Conservation (phyloP, 2,329 filamentous ascomycete genomes). For the Ophiocordyceps australis region DNA sequence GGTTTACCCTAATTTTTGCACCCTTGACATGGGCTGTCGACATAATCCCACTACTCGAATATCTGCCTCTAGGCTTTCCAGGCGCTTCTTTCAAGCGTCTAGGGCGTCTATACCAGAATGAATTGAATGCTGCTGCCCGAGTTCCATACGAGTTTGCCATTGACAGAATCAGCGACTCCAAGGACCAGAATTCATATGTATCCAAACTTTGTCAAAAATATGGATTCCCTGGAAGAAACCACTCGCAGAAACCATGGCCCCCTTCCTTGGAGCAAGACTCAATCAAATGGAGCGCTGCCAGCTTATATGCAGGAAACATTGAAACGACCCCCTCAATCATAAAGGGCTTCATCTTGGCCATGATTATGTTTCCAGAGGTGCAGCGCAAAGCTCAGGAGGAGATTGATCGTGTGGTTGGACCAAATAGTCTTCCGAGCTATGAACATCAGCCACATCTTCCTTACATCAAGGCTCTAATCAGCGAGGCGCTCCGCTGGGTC, state of each 20-base stretch:
- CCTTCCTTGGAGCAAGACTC: too few species aligned
- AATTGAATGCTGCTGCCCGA: too few species aligned
- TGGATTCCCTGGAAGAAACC: too few species aligned
- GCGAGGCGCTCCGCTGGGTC: slow-evolving; percentile 13
- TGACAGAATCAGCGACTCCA: neutral
- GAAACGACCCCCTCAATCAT: slow-evolving; percentile 2
- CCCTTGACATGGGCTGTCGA: slow-evolving; percentile 16
- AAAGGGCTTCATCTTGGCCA: slow-evolving; percentile 21
- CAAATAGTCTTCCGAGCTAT: slow-evolving; percentile 19
- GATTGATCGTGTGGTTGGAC: slow-evolving; percentile 23
- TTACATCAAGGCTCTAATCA: slow-evolving; percentile 16
- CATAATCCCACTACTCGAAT: slow-evolving; percentile 9
- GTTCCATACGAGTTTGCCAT: neutral
- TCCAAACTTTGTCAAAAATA: neutral
- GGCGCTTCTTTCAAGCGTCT: slow-evolving; percentile 12
- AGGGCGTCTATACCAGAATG: too few species aligned
- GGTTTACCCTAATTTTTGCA: slow-evolving; percentile 9
- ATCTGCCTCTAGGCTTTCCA: slow-evolving; percentile 12
- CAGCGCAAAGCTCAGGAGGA: slow-evolving; percentile 20
- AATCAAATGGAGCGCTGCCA: slow-evolving; percentile 2
- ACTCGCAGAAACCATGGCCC: neutral
- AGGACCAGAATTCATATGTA: neutral
- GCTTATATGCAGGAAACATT: slow-evolving; percentile 4
- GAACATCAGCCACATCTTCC: slow-evolving; percentile 22
- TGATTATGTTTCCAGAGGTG: slow-evolving; percentile 21